Evolutionary conservation across 2,329 filamentous ascomycete species (phyloP), one percentile per base, ranked within the genome.

Genomic region (Trichoderma citrinoviride): DNA sequence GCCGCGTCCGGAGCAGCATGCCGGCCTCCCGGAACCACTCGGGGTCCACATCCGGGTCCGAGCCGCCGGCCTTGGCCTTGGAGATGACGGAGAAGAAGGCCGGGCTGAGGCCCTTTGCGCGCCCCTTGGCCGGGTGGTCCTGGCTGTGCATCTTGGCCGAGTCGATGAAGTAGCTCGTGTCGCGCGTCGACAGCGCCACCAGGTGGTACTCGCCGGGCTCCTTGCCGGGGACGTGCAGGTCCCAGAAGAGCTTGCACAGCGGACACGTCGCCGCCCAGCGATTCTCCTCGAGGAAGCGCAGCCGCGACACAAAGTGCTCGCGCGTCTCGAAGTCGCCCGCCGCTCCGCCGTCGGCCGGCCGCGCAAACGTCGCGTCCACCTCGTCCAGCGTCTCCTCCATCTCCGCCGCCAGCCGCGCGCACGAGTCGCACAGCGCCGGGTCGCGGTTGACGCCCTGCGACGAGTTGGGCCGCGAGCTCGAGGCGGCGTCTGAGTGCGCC

Each of bases 161-260:
- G 64, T 77, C 74, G 25, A 77, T 71, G 57, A 77, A 67, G 58
- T 77, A 76, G 61, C 72, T 77, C 15, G 72, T 75, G 63, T 77
- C 75, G 19, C 75, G 70, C 33, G 69, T 75, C 29, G 75, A 77
- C 50, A 77, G 74, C 1, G 73, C 75, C 3, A 75, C 73, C 40
- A 77, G 69, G n/a, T 70, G 71, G 5, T 74, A 64, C 19, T 76
- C 73, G 7, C 73, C 73, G 3, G 70, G 67, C 3, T 73, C 74
- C 14, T 73, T 62, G n/a, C 73, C 71, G 3, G 73, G 69, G 8
- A 76, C 71, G 47, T 75, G 75, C 0, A 77, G 72, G 5, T 73
- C 71, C 66, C 72, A 71, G 3, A 77, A 76, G 7, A 77, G 69
- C 67, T 72, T 75, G 69, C 75, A 77, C 5, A 77, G 70, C 4